Percentiles rank a stretch among this genome's conserved stretches.
Conservation (phyloP, 129 eudicot genomes). For the Rutidosis leptorrhynchoides region DNA sequence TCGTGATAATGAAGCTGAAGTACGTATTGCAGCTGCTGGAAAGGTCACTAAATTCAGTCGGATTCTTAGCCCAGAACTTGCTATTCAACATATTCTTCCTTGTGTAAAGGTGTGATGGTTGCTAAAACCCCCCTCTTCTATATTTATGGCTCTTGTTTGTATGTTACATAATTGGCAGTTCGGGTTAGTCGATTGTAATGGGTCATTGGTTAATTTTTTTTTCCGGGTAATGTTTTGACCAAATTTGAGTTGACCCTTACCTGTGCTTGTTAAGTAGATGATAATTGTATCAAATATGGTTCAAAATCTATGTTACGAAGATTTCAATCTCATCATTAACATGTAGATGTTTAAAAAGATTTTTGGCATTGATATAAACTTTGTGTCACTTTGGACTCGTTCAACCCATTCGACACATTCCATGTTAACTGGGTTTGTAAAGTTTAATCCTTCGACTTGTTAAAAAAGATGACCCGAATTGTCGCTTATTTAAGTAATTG, state of each 20-base stretch:
- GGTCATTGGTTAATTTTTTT: background rate
- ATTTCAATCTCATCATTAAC: too few relatives aligned
- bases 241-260: too few relatives aligned
- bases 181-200: background rate
- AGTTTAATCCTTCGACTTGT: too few relatives aligned
- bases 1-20: conserved; percentile 99
- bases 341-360: too few relatives aligned
- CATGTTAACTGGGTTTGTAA: too few relatives aligned
- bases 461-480: background rate
- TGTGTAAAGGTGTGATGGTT: conserved; percentile 76
- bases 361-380: too few relatives aligned
- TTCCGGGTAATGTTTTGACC: too few relatives aligned
- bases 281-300: too few relatives aligned
- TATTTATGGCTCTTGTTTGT: conserved; percentile 3
- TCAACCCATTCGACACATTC: background rate
- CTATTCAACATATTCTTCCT: conserved; percentile 95
- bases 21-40: conserved; percentile 99
- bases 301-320: too few relatives aligned
- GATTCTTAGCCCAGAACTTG: conserved; percentile 87
- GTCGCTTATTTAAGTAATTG: background rate
- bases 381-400: background rate
- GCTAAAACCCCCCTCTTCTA: background rate
- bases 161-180: background rate
- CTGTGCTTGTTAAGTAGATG: too few relatives aligned
- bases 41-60: conserved; percentile 95